A percentile compares a stretch with the other conserved stretches of the same genome.
Conservation (phyloP, 2,329 filamentous ascomycete species). For the Tolypocladium inflatum region DNA sequence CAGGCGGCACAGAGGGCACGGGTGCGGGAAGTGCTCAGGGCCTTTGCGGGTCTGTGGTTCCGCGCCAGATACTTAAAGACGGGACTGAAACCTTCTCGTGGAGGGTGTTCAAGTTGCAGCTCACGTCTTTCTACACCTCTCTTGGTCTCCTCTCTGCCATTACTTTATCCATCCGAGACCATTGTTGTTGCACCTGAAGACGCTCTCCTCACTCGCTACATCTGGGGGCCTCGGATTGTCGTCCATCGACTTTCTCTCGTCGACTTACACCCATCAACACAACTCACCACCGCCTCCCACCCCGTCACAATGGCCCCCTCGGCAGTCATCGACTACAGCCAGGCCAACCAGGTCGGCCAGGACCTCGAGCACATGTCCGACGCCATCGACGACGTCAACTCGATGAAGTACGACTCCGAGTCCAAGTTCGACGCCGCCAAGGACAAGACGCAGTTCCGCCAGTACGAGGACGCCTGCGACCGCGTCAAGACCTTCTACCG, state of each 20-base stretch:
- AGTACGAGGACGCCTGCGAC: constrained; percentile 76
- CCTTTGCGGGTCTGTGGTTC: neutral
- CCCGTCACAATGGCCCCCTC: constrained; percentile 15
- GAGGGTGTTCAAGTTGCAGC: neutral
- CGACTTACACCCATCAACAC: neutral
- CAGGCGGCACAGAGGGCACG: neutral
- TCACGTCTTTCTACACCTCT: neutral
- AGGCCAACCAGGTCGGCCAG: constrained; percentile 11
- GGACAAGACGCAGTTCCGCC: constrained; percentile 71
- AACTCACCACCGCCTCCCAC: neutral
- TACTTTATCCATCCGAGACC: neutral
- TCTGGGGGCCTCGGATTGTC: neutral
- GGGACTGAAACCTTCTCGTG: neutral
- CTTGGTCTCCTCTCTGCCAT: neutral
- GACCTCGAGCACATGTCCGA: constrained; percentile 41
- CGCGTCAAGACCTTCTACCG: constrained; percentile 81
- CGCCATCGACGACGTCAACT: constrained; percentile 41
- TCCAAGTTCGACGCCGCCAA: constrained; percentile 66
- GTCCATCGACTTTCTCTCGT: neutral
- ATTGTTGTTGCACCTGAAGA: neutral
- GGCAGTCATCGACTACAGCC: constrained; percentile 10
- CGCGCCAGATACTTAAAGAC: neutral
- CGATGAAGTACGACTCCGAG: constrained; percentile 36
- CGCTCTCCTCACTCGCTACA: neutral
- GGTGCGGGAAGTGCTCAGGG: neutral